Evolutionary conservation across 305 asterid genomes (phyloP).

Genomic region (Lippia alba): DNA sequence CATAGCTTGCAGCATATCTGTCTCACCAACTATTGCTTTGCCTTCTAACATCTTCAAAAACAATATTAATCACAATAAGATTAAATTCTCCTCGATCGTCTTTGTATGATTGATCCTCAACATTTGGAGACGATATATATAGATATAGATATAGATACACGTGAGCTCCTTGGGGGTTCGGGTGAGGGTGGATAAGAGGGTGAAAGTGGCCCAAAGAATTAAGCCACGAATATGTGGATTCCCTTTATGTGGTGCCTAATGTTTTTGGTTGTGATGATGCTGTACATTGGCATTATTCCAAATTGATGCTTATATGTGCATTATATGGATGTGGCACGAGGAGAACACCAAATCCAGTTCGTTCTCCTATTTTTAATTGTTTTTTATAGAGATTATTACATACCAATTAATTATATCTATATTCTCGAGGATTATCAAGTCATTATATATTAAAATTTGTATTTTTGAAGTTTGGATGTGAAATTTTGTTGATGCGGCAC

Average conservation of each 20-base stretch:
- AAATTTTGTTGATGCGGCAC: too few species aligned
- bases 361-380: too few species aligned
- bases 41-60: conserved; percentile 66
- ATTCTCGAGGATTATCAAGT: too few species aligned
- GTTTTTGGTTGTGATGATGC: conserved; percentile 31
- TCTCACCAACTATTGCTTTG: conserved; percentile 81
- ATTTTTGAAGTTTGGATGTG: too few species aligned
- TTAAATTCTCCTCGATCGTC: background rate
- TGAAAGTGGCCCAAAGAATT: conserved; percentile 26
- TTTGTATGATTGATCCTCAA: background rate
- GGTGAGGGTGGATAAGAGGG: too few species aligned
- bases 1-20: conserved; percentile 77
- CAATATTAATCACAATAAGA: background rate
- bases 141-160: background rate
- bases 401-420: too few species aligned
- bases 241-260: conserved; percentile 53
- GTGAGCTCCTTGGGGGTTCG: background rate
- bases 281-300: conserved; percentile 39
- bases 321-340: too few species aligned
- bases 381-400: too few species aligned
- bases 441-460: too few species aligned
- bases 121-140: conserved; percentile 13
- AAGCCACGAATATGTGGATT: conserved; percentile 42
- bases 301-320: conserved; percentile 14
- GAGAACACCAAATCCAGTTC: too few species aligned